Conservation (phyloP, 768 basidiomycete species). For the Trametes maxima region DNA sequence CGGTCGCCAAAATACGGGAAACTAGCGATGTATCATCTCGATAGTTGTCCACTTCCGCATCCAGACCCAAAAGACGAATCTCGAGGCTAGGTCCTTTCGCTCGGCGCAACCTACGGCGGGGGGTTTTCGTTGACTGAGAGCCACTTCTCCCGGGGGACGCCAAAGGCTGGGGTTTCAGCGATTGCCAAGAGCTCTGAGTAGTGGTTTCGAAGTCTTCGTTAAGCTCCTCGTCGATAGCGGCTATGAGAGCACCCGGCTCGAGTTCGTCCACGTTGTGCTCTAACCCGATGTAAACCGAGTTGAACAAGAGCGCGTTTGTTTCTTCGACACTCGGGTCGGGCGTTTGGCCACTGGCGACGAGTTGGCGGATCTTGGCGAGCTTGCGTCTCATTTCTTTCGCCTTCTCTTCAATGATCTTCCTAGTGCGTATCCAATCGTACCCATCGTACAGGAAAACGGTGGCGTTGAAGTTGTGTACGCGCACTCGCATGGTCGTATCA, state of each 20-base stretch:
- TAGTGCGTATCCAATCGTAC: slow-evolving; percentile 90
- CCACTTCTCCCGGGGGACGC: slow-evolving; percentile 40
- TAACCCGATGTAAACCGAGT: slow-evolving; percentile 93
- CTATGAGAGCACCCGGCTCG: slow-evolving; percentile 77
- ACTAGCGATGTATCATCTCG: slow-evolving; percentile 55
- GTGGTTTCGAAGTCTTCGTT: slow-evolving; percentile 73
- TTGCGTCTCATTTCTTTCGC: slow-evolving; percentile 85
- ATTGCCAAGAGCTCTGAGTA: slow-evolving; percentile 90
- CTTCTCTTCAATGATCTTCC: slow-evolving; percentile 84
- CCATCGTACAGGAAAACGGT: slow-evolving; percentile 85
- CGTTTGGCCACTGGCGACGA: slow-evolving; percentile 87
- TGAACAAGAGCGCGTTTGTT: slow-evolving; percentile 81
- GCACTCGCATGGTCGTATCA: slow-evolving; percentile 53
- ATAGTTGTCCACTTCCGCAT: slow-evolving; percentile 70
- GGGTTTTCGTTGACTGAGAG: slow-evolving; percentile 29
- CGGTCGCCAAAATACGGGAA: slow-evolving; percentile 65
- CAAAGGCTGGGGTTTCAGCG: slow-evolving; percentile 54
- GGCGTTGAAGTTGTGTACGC: slow-evolving; percentile 62
- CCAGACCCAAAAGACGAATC: slow-evolving; percentile 66
- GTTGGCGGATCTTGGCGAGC: slow-evolving; percentile 86
- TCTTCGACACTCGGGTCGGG: slow-evolving; percentile 75
- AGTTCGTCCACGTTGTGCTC: slow-evolving; percentile 72
- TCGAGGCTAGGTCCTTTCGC: slow-evolving; percentile 85
- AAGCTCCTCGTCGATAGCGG: slow-evolving; percentile 92
- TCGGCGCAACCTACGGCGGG: slow-evolving; percentile 54